Evolutionary conservation across 176 grass and related monocot species (phyloP), one percentile per base, ranked within the genome.

Genomic region (Oryza glumipatula): DNA sequence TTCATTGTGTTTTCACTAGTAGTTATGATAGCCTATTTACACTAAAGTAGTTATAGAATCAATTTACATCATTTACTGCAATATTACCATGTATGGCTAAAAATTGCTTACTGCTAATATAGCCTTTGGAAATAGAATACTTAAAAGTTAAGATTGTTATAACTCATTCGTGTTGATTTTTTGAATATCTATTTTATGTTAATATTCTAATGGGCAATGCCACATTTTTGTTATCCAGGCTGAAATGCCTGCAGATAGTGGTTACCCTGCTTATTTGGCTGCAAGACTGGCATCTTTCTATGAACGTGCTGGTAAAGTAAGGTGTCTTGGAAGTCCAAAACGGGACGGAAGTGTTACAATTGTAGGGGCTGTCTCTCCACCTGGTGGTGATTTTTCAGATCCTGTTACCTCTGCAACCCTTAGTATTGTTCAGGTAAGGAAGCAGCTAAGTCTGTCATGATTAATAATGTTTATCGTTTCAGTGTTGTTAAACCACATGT

Each of bases 221-320:
- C 21, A 44, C 43, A n/a, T 51, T 63, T 64, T 26, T 67, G 21
- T 54, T 6, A 7, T 39, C 68, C 84, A 97, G 92, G 94, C 94
- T 90, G 94, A 97, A 88, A 97, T 97, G 94, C 94, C 94, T 86
- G 94, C 94, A 26, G 94, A 97, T 67, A 97, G 94, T 92, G 94
- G 94, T 54, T 97, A 97, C 83, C 92, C 94, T 69, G 94, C 94
- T 76, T 97, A 97, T 74, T 88, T 97, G 86, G 94, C 94, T 47
- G 85, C 94, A 72, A 88, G 94, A 71, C 78, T 97, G 68, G 94
- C 94, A 41, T 97, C 94, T 4, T 97, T 97, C 67, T 97, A 97
- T 72, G 94, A 97, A 83, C 94, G 92, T 82, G 92, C 94, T 43
- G 94, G 94, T 85, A 96, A 96, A 78, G 94, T 96, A 36, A 93